phyloP scores from a whole-genome alignment of 352 stramenopile genomes.

The Phytophthora pini region DNA sequence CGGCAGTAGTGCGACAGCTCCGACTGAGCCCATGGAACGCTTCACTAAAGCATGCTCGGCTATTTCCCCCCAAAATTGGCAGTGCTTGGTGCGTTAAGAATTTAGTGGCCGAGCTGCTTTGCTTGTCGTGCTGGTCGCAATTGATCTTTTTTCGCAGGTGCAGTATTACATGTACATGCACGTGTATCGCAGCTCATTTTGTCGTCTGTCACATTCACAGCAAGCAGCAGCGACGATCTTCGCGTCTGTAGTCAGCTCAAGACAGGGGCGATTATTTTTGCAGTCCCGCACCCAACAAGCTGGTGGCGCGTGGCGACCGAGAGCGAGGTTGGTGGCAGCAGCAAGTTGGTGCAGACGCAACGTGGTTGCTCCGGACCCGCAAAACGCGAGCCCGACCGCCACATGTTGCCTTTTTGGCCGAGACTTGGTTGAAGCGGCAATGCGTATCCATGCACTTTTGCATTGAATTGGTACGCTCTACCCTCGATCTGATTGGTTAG shows the following conservation, averaged over 20 bases:
- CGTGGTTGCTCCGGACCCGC: background rate
- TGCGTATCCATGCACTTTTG: constrained; percentile 14
- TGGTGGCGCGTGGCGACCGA: constrained; percentile 4
- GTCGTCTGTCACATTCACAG: constrained; percentile 17
- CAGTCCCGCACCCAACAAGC: constrained; percentile 18
- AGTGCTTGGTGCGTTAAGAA: background rate
- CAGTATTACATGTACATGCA: too few species aligned
- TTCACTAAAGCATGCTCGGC: constrained; percentile 3
- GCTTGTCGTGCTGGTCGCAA: constrained; percentile 7
- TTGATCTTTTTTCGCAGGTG: constrained; percentile 10
- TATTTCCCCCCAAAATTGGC: constrained; percentile 21
- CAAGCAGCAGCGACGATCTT: constrained; percentile 8
- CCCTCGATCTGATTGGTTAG: constrained; percentile 16
- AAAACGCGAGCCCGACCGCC: constrained; percentile 9
- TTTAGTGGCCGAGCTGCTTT: constrained; percentile 13
- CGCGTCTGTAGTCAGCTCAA: background rate
- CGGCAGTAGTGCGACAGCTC: constrained; percentile 20
- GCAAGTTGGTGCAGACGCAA: background rate
- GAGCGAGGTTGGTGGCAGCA: background rate
- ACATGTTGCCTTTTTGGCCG: constrained; percentile 10
- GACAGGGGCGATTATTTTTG: constrained; percentile 3
- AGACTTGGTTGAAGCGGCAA: constrained; percentile 11
- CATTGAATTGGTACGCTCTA: background rate
- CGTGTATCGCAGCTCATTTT: constrained; percentile 24
- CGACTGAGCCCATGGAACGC: background rate